These are phyloP conservation scores for Pyrus hybrid DNA, from an alignment of 331 rosid genomes.

Conservation along the genomic window DNA sequence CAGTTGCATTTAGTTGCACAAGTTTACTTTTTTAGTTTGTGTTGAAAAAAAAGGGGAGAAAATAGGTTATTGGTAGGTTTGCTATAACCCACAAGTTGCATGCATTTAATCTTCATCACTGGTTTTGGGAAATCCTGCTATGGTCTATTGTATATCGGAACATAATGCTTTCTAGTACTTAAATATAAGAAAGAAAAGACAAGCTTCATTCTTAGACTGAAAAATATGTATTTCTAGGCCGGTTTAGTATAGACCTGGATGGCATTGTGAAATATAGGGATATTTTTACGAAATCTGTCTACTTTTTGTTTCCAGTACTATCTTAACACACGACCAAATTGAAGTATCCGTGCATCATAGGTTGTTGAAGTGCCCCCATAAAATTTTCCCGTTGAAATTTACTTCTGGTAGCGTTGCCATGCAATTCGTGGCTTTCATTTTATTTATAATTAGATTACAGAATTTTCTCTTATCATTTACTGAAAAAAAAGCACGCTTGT, in stretches of 20 bases:
- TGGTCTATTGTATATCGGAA: neutral
- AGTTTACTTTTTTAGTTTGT: neutral
- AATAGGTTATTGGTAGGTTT: neutral
- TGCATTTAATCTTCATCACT: neutral
- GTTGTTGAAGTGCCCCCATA: neutral
- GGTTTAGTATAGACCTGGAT: neutral
- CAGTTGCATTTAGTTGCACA: neutral
- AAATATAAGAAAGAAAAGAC: neutral
- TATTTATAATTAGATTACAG: neutral
- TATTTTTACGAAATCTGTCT: neutral
- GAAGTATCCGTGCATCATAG: no score
- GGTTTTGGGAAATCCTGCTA: neutral
- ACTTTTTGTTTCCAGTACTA: neutral
- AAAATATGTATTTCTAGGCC: neutral
- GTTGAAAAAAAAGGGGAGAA: neutral
- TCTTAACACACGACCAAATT: neutral
- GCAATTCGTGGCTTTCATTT: neutral
- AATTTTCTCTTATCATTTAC: neutral
- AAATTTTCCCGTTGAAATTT: neutral
- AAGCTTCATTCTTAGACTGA: neutral
- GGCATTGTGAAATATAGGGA: neutral
- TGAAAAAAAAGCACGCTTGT: neutral
- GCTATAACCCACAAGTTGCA: neutral
- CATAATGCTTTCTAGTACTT: neutral
- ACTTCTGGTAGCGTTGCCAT: neutral